Base-by-base conservation (phyloP, 257 asterid genomes). In the Rhazya stricta region DNA sequence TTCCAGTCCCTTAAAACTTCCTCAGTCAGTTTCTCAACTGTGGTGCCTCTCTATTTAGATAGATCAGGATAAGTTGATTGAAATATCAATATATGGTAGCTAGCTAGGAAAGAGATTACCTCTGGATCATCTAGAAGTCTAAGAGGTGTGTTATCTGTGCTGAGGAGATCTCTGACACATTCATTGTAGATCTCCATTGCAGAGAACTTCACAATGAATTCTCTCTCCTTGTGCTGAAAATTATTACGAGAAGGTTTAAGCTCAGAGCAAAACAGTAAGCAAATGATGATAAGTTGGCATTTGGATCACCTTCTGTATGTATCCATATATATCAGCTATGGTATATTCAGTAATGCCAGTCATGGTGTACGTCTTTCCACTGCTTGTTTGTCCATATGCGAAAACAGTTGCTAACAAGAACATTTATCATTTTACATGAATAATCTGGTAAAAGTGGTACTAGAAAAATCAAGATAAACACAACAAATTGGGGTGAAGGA, bases 281-380 rank as follows among this genome's bases (percentile, higher is more conserved):
- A 16, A 60, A 45, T 36, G 36, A 70, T 13, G 2, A 41, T 32
- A 78, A 58, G 69, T 34, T 53, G 39, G 50, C 19, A 16, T 56
- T 23, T 57, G 3, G 30, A 51, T 71, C 76, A 91, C 99, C 97
- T 89, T 94, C 74, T 85, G 85, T 76, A 94, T 83, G 78, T 92
- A 85, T 25, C 85, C 90, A 68, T 86, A 94, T 66, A 94, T 88
- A 82, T 94, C 99, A 32, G 93, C 85, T 74, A 94, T 77, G n/a
- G 99, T 89, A 76, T 85, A 94, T 86, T 91, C 93, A 0, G 98
- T 94, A 43, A 94, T 84, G 67, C 99, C 99, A 75, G 87, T 85
- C 99, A 94, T 94, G 10, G 99, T 94, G 79, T 78, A 94, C 0
- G 99, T 94, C 88, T 94, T 94, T 72, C 99, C 99, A 73, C 99